These are phyloP conservation scores for Sugiyamaella japonica DNA, from an alignment of 1,139 yeast genomes.

Conservation along the genomic window DNA sequence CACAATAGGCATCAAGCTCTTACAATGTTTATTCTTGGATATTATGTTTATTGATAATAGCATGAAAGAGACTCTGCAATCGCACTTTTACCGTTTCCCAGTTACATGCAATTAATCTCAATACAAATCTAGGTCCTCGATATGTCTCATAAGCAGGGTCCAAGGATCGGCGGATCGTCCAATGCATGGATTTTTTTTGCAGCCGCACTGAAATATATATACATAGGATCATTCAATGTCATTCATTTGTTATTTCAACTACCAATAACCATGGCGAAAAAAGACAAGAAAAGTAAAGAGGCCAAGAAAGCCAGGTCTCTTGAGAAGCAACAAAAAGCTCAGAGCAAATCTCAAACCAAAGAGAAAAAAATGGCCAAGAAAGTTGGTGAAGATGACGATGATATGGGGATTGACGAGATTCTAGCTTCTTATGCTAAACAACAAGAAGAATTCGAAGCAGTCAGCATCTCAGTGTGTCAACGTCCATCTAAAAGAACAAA, in stretches of 20 bases:
- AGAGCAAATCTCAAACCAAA: slow-evolving; percentile 69
- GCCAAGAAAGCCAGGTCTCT: slow-evolving; percentile 89
- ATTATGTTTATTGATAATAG: too few relatives aligned
- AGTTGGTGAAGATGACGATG: slow-evolving; percentile 77
- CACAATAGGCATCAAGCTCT: too few relatives aligned
- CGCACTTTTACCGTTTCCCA: too few relatives aligned
- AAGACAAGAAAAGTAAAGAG: slow-evolving; percentile 84
- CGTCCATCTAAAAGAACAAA: slow-evolving; percentile 72
- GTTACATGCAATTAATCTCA: too few relatives aligned
- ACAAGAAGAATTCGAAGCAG: slow-evolving; percentile 76
- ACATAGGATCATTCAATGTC: background rate
- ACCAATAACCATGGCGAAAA: slow-evolving; percentile 60
- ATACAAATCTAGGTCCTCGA: background rate
- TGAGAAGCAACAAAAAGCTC: slow-evolving; percentile 76
- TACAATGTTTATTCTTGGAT: too few relatives aligned
- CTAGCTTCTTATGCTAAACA: slow-evolving; percentile 72
- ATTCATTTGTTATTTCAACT: background rate
- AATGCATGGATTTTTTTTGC: background rate
- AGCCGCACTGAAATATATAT: background rate
- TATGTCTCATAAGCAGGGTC: slow-evolving; percentile 1
- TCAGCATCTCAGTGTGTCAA: slow-evolving; percentile 56
- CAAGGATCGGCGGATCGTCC: background rate
- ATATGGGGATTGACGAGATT: slow-evolving; percentile 82
- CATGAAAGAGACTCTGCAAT: too few relatives aligned
- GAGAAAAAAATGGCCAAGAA: slow-evolving; percentile 75